Evolutionary conservation across 306 rosid species (phyloP), one percentile per base, ranked within the genome.

Genomic region (Lathyrus sativus): DNA sequence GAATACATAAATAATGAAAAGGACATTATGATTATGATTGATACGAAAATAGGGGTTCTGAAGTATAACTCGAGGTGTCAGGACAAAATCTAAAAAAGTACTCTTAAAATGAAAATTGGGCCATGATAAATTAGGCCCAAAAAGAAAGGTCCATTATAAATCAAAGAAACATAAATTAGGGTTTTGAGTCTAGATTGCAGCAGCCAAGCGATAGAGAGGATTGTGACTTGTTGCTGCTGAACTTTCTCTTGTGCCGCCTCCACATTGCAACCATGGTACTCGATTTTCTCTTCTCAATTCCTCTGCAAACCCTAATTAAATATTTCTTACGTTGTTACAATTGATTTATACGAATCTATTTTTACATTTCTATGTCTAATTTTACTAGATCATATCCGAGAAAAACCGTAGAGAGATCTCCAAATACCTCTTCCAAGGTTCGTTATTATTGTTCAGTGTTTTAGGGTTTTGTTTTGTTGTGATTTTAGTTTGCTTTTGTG

Each of bases 401-500:
- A 89, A 86, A 76, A 89, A 89, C 51, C 88, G 96, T 11, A 70
- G 59, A 15, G 96, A 89, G 83, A 89, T 89, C 73, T 84, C 84
- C 80, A 89, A 89, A 50, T 82, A 89, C 83, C 89, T 89, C 73
- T 86, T 86, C 72, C 89, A 84, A 86, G 95, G 89, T 86, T 1
- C 37, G 62, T 28, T 59, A 11, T n/a, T 53, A 0, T 50, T 14
- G 15, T 31, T 1, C 1, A 0, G 1, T 45, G 0, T 3, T 12
- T 2, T 24, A 26, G 31, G 6, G 6, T 63, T 35, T 7, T 2
- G 37, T 54, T 73, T 17, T 8, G 11, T 19, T 41, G 31, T 63
- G 14, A 28, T 26, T 12, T 56, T 19, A 4, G 22, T 4, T 4
- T 9, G 6, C 1, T 3, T 10, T 50, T 22, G 26, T 63, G 26